Evolutionary conservation across 306 rosid genomes (phyloP).

Genomic region (Casuarina glauca): DNA sequence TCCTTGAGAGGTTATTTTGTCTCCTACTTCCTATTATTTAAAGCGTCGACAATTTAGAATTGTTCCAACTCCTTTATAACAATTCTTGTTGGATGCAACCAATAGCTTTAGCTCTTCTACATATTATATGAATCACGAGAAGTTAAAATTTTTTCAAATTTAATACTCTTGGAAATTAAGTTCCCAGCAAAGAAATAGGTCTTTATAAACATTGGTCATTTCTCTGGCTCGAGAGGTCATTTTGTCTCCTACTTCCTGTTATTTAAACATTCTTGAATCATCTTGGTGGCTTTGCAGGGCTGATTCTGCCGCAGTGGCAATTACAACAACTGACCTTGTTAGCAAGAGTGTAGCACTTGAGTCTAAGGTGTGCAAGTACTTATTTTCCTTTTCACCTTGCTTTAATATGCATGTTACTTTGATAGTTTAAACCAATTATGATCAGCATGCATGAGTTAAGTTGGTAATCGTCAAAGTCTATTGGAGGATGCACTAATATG

Average conservation of each 20-base stretch:
- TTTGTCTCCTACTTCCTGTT: background rate
- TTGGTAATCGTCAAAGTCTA: slow-evolving; percentile 17
- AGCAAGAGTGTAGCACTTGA: slow-evolving; percentile 95
- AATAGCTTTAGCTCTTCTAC: too few species aligned
- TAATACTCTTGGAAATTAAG: background rate
- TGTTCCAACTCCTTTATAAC: too few species aligned
- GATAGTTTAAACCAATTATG: slow-evolving; percentile 1
- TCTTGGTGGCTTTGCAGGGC: slow-evolving; percentile 66
- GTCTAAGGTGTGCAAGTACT: slow-evolving; percentile 55
- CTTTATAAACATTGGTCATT: too few species aligned
- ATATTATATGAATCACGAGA: too few species aligned
- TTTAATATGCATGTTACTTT: slow-evolving; percentile 5
- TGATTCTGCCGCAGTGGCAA: slow-evolving; percentile 91
- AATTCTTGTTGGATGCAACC: too few species aligned
- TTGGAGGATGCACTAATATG: slow-evolving; percentile 18
- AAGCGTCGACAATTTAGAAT: too few species aligned
- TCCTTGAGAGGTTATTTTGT: too few species aligned
- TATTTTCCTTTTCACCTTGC: slow-evolving; percentile 13
- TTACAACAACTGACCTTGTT: slow-evolving; percentile 93
- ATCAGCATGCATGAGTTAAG: background rate
- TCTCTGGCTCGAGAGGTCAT: background rate
- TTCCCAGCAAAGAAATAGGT: too few species aligned
- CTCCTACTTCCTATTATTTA: too few species aligned
- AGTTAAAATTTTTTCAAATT: too few species aligned
- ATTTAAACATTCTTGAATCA: slow-evolving; percentile 26